phyloP scores from a whole-genome alignment of 164 flowering plant species.

The Dillenia suffruticosa region DNA sequence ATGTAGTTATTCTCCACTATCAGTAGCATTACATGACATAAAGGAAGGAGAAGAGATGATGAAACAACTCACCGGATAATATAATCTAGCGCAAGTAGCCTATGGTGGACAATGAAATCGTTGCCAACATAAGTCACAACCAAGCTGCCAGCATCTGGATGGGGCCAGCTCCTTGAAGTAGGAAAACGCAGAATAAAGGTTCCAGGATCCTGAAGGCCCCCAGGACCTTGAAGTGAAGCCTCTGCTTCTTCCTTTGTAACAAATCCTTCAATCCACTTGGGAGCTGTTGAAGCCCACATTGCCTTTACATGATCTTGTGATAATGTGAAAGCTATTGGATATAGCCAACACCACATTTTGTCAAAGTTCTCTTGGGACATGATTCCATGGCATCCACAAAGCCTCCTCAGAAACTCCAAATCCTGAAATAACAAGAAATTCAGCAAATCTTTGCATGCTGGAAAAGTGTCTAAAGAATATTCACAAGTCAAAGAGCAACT shows the following conservation, averaged over 20 bases:
- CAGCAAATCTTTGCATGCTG: not conserved
- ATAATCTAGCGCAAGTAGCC: constrained; percentile 57
- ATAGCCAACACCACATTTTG: constrained; percentile 89
- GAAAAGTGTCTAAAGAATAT: too few species aligned
- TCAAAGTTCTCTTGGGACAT: constrained; percentile 70
- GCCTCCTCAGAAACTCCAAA: constrained; percentile 56
- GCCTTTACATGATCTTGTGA: constrained; percentile 53
- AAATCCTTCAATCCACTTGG: constrained; percentile 90
- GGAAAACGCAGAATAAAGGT: constrained; percentile 92
- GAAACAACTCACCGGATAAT: constrained; percentile 24
- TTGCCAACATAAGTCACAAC: constrained; percentile 75
- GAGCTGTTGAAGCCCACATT: constrained; percentile 59
- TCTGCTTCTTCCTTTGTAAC: constrained; percentile 94
- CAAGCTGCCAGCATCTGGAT: constrained; percentile 96
- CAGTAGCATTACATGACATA: not conserved
- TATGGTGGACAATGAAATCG: constrained; percentile 62
- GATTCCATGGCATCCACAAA: constrained; percentile 62
- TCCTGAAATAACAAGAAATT: constrained; percentile 41
- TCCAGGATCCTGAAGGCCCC: constrained; percentile 69
- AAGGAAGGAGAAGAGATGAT: not conserved
- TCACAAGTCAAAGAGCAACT: too few species aligned
- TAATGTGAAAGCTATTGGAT: constrained; percentile 74
- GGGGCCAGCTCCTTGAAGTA: constrained; percentile 97
- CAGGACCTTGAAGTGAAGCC: constrained; percentile 55
- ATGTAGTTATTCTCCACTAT: too few species aligned